phyloP scores from a whole-genome alignment of 2,329 filamentous ascomycete genomes.

The Pseudophaeomoniella oleicola region DNA sequence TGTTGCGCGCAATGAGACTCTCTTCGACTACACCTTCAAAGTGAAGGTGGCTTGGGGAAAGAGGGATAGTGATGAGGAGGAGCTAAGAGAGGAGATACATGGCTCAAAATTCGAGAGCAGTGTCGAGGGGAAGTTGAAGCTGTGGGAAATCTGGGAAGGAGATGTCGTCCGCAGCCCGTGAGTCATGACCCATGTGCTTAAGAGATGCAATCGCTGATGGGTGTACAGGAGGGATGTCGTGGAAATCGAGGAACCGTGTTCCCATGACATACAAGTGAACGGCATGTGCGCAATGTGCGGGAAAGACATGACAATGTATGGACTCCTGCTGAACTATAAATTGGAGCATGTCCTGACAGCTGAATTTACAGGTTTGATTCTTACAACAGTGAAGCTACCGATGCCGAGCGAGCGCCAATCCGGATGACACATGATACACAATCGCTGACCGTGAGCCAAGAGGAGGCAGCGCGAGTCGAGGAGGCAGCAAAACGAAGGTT shows the following conservation, averaged over 20 bases:
- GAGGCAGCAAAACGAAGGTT: constrained; percentile 75
- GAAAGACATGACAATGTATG: constrained; percentile 80
- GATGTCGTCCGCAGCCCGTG: constrained; percentile 28
- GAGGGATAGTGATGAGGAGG: constrained; percentile 56
- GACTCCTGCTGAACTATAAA: constrained; percentile 4
- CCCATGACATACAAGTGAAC: constrained; percentile 80
- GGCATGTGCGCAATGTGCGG: constrained; percentile 87
- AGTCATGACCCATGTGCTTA: constrained; percentile 10
- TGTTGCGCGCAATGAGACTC: constrained; percentile 59
- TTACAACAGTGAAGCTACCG: constrained; percentile 66
- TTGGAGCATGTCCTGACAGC: constrained; percentile 1
- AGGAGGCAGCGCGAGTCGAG: constrained; percentile 68
- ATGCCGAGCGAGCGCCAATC: constrained; percentile 77
- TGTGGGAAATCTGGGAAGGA: constrained; percentile 53
- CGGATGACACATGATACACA: constrained; percentile 92
- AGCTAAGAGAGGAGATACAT: constrained; percentile 55
- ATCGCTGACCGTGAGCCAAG: constrained; percentile 67
- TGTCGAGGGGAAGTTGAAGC: constrained; percentile 61
- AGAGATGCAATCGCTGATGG: constrained; percentile 1
- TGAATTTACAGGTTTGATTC: constrained; percentile 33
- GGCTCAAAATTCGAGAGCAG: constrained; percentile 65
- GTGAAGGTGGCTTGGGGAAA: constrained; percentile 49
- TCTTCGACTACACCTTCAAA: constrained; percentile 79
- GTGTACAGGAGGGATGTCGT: constrained; percentile 39
- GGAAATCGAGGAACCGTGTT: constrained; percentile 79